Conservation (phyloP, 139 green algal genomes). For the Picocystis salinarum region DNA sequence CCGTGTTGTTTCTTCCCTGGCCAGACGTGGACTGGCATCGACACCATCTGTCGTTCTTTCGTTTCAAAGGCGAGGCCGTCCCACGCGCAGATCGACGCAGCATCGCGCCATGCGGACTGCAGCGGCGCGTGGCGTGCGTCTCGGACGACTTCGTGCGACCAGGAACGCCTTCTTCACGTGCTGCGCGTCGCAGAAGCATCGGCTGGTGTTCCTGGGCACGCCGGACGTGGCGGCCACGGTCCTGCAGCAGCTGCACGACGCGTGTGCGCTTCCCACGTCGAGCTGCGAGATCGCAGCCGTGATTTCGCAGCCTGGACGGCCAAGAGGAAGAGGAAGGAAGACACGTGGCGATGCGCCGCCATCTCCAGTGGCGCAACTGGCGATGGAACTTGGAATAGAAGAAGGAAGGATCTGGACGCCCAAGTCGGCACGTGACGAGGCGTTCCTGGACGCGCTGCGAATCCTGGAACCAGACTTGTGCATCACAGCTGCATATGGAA, state of each 20-base stretch:
- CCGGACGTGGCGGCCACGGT: slow-evolving; percentile 55
- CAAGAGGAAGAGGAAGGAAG: slow-evolving; percentile 40
- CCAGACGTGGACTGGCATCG: no score
- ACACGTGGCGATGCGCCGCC: slow-evolving; percentile 27
- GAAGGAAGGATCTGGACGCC: slow-evolving; percentile 20
- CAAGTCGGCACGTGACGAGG: background rate
- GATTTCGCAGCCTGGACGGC: slow-evolving; percentile 58
- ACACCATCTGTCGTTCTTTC: no score
- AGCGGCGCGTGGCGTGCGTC: no score
- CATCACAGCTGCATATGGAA: slow-evolving; percentile 91
- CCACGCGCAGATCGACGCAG: no score
- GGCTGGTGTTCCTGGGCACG: slow-evolving; percentile 61
- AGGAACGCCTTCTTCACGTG: no score
- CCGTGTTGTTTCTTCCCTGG: no score
- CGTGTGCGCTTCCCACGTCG: slow-evolving; percentile 11
- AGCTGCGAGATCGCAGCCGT: slow-evolving; percentile 40
- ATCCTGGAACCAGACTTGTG: slow-evolving; percentile 66
- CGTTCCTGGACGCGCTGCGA: slow-evolving; percentile 48
- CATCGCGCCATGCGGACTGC: no score
- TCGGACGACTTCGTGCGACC: no score
- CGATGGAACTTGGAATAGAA: slow-evolving; percentile 18
- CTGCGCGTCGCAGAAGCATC: no score
- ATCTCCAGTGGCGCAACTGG: slow-evolving; percentile 39
- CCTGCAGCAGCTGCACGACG: slow-evolving; percentile 38
- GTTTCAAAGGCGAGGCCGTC: no score